Evolutionary conservation across 257 asterid species (phyloP).

Genomic region (Nicotiana obtusifolia): DNA sequence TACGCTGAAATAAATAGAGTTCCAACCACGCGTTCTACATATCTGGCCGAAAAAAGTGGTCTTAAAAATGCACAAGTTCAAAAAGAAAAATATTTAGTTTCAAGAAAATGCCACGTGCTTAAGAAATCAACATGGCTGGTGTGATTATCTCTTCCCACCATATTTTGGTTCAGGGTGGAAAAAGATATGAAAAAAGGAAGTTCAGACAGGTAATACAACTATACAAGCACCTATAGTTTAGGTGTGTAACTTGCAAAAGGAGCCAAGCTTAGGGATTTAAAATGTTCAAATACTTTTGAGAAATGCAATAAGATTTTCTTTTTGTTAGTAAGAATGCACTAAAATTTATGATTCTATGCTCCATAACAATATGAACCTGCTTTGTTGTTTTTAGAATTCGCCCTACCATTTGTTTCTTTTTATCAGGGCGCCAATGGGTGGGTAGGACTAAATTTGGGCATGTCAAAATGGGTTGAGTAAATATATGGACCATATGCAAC

Average conservation of each 20-base stretch:
- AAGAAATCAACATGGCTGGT: neutral
- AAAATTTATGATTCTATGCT: neutral
- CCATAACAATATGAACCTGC: neutral
- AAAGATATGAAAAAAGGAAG: neutral
- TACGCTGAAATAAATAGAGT: too few species aligned
- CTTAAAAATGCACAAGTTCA: too few species aligned
- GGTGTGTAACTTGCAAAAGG: neutral
- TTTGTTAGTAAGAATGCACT: neutral
- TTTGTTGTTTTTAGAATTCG: too few species aligned
- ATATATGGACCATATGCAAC: too few species aligned
- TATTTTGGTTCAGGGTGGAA: neutral
- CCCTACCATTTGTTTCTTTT: too few species aligned
- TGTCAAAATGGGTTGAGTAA: too few species aligned
- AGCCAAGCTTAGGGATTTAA: neutral
- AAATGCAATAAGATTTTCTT: neutral
- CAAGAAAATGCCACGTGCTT: neutral
- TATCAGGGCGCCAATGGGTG: too few species aligned
- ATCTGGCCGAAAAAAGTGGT: too few species aligned
- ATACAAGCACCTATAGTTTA: neutral
- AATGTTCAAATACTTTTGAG: neutral
- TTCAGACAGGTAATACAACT: neutral
- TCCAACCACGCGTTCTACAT: too few species aligned
- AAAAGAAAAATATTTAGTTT: neutral
- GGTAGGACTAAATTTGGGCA: too few species aligned
- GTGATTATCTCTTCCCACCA: neutral